Base-by-base conservation (phyloP, 169 alveolate genomes). In the Cryptosporidium sp. region DNA sequence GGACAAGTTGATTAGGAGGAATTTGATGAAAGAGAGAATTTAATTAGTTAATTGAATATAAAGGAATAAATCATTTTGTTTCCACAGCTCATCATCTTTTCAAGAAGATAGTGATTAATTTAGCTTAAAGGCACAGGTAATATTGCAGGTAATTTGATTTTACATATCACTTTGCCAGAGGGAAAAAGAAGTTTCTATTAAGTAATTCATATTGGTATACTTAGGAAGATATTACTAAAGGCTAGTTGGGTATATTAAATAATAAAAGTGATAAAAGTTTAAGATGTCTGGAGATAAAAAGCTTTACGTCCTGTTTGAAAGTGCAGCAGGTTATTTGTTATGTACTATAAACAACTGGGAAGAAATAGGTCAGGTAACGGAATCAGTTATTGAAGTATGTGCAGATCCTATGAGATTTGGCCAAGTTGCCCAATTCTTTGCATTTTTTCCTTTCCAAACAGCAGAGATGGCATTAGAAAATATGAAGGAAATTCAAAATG, bases 241-340 rank as follows among this genome's bases (percentile, higher is more conserved):
- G 23, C 55, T 48, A 48, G 14, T 48, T 48, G 9, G 55, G 5
- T 14, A 48, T 48, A 48, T 48, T 48, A 48, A 14, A 14, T 48
- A 1, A 14, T 48, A 12, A 7, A 0, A 41, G 7, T 16, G 5
- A 14, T 3, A 48, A 48, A 2, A 14, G 5, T 48, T 21, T 21
- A 41, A 26, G 50, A 71, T 71, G 85, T 71, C 85, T 33, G 86
- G 71, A 52, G 39, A 74, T 43, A 74, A 52, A 39, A 74, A 74
- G 43, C 71, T 74, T 31, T 74, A 74, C 26, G 86, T 74, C 9
- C 92, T 97, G 61, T 97, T 93, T 92, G 99, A 97, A 84, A 95
- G 98, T 67, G 98, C 99, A 48, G 95, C 98, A 21, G 99, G 99
- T 37, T 97, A 97, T 84, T 96, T 97, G 52, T 94, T 97, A 45